These are phyloP conservation scores for Pistacia atlantica DNA, from an alignment of 345 rosid genomes.

Conservation along the genomic window DNA sequence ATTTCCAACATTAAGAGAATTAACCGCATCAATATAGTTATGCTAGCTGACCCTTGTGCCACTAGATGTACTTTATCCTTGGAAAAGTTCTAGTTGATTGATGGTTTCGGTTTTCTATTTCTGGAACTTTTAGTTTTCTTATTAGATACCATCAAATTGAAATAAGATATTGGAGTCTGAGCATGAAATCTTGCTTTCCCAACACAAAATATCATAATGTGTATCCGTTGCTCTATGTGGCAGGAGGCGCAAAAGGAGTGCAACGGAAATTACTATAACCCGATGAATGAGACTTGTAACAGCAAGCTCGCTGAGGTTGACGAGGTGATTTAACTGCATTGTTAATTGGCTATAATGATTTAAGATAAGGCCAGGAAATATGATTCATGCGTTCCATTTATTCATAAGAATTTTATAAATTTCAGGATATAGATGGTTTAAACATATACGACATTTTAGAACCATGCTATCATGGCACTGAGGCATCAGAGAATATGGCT, in stretches of 20 bases:
- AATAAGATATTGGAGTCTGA: neutral
- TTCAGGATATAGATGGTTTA: slow-evolving; percentile 51
- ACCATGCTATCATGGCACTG: slow-evolving; percentile 66
- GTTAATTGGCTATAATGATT: slow-evolving; percentile 6
- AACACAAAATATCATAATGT: no score
- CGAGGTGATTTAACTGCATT: slow-evolving; percentile 35
- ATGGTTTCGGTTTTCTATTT: neutral
- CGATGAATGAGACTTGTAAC: slow-evolving; percentile 23
- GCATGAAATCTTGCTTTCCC: neutral
- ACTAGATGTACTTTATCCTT: neutral
- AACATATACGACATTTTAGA: slow-evolving; percentile 86
- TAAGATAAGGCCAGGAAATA: neutral
- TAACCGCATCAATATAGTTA: neutral
- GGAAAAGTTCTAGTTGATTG: neutral
- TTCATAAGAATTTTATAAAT: slow-evolving; percentile 17
- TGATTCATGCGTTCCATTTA: slow-evolving; percentile 3
- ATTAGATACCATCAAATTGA: neutral
- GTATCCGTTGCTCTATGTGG: slow-evolving; percentile 3
- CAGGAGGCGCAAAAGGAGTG: slow-evolving; percentile 68
- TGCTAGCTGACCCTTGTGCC: neutral
- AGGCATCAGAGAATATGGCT: slow-evolving; percentile 14
- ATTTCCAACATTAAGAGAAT: slow-evolving; percentile 1
- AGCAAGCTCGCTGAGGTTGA: slow-evolving; percentile 52
- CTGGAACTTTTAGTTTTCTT: neutral
- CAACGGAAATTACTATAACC: slow-evolving; percentile 53